Evolutionary conservation across 108 stramenopile species (phyloP), one percentile per base, ranked within the genome.

Genomic region (Parmales sp.): DNA sequence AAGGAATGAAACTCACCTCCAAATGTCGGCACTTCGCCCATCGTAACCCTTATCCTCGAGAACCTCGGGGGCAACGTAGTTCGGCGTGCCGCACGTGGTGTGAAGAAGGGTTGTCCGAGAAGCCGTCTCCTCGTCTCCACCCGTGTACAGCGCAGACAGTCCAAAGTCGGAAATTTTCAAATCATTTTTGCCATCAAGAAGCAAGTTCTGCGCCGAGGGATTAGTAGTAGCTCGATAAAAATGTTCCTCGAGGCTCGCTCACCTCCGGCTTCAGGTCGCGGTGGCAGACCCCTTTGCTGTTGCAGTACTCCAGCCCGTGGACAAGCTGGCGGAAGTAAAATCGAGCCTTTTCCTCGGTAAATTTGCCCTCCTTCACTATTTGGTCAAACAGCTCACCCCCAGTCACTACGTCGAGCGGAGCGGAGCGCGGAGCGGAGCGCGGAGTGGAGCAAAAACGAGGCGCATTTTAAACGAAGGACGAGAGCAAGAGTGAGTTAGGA

Each of bases 151-250:
- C 16, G 85, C 83, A 0, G 85, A 86, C 20, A 92, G 83, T 11
- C 91, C 91, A 70, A 92, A 92, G 76, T 92, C 91, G 13, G 69
- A 73, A 26, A 92, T 92, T 67, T 92, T 92, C 1, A 90, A 67
- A 51, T 83, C 76, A 20, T 80, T 74, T 20, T 78, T 65, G 8
- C 66, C 51, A 64, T 90, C 91, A 37, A 90, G 80, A 9, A 90
- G 80, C 28, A 90, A 45, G 65, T 90, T 92, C 64, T 91, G 87
- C 22, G 83, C 82, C 69, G 81, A 11, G 16, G 19, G 22, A n/a
- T 22, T 66, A 51, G 1, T 9, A 48, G n/a, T 43, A 65, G 19
- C 46, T 45, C 19, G 38, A 5, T 8, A 25, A 16, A 8, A 22
- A 51, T 5, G 22, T 41, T 38, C 19, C 20, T 16, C 23, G 20